phyloP scores from a whole-genome alignment of 768 basidiomycete species.

The Mycena metata region DNA sequence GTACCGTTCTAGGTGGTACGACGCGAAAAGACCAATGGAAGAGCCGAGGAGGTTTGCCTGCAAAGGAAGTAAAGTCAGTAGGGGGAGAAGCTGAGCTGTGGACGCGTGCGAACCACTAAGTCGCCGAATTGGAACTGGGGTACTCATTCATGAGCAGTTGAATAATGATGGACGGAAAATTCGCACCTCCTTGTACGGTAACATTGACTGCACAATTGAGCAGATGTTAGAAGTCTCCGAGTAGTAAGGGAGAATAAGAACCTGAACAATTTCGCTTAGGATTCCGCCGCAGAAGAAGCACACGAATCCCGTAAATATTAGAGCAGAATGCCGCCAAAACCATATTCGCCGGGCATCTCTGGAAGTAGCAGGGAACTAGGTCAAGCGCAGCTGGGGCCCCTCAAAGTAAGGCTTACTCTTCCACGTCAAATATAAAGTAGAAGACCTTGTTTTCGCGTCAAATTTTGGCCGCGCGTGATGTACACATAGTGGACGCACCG shows the following conservation, averaged over 20 bases:
- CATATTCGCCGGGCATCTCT: constrained; percentile 86
- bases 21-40: constrained; percentile 71
- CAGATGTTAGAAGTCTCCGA: too few species aligned
- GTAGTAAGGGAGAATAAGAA: constrained; percentile 38
- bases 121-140: constrained; percentile 72
- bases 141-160: constrained; percentile 69
- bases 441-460: constrained; percentile 59
- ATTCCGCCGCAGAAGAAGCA: constrained; percentile 88
- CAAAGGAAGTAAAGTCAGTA: constrained; percentile 18
- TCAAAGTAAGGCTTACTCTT: constrained; percentile 71
- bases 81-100: constrained; percentile 27
- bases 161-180: constrained; percentile 14
- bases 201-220: neutral
- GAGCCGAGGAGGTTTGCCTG: constrained; percentile 88
- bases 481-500: constrained; percentile 25
- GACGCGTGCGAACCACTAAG: constrained; percentile 65
- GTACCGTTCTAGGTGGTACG: constrained; percentile 79
- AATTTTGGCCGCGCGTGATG: too few species aligned
- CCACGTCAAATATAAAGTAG: constrained; percentile 90
- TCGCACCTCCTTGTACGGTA: constrained; percentile 36
- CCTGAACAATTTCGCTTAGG: constrained; percentile 86
- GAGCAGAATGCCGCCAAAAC: constrained; percentile 84
- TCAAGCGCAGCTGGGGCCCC: constrained; percentile 2
- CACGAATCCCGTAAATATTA: constrained; percentile 76
- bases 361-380: neutral